Base-by-base conservation (phyloP, 164 flowering plant genomes). In the Paratinospora sagittata region DNA sequence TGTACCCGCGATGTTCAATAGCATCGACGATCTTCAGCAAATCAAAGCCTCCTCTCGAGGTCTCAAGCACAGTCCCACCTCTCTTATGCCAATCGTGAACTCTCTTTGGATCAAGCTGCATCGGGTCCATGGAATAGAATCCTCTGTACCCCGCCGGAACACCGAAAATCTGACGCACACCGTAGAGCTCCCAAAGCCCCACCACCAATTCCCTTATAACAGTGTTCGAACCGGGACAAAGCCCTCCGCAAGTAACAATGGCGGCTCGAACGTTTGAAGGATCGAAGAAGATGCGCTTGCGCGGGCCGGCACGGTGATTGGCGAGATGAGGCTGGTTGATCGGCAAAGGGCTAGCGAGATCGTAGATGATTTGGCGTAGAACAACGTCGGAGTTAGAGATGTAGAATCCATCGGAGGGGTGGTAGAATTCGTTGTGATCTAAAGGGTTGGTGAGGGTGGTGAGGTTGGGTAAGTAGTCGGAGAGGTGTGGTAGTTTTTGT, bases 141-240 rank as follows among this genome's bases (percentile, higher is more conserved):
- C 97, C 97, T 1, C 93, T 65, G 75, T 88, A 90, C 19, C 97
- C 98, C 1, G 92, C 83, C n/a, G 17, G 43, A 19, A 92, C 70
- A 1, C 98, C 98, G 37, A 52, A 88, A 1, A 92, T 87, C 57
- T 84, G 75, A 3, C 89, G 81, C 27, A 89, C 93, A 0, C 89
- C 89, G 63, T 89, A 90, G 6, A 87, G 73, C 27, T 90, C 88
- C 91, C 91, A 86, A 14, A 90, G 80, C 23, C 94, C 96, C 9
- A 87, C 85, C 30, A 92, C 94, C 36, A 92, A 78, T 81, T 92
- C 96, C 72, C 92, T 80, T 11, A 90, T 86, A 23, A 92, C 96
- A 19, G 93, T 89, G 65, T 92, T 92, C 79, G 88, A n/a, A 3
- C 97, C 97, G 0, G 92, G 96, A 73, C 97, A 92, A 6, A 92